Evolutionary conservation across 805 yeast species (phyloP).

Genomic region (Myxozyma udenii): DNA sequence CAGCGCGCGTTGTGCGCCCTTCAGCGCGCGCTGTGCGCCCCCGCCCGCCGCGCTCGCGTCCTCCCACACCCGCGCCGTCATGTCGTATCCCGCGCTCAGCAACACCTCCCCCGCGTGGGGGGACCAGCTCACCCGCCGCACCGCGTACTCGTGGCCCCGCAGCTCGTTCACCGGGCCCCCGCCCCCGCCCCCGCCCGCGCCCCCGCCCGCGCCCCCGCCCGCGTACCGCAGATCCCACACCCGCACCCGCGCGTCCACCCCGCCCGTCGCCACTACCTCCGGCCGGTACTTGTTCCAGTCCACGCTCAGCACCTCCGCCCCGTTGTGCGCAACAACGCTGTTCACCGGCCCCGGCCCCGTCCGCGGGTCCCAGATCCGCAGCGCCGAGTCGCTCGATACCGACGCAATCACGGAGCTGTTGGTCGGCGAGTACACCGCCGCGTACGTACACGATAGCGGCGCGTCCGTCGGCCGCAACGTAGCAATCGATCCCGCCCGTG

Average conservation of each 20-base stretch:
- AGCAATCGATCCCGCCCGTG: slow-evolving; percentile 57
- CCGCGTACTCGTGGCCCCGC: slow-evolving; percentile 85
- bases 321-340: slow-evolving; percentile 70
- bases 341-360: slow-evolving; percentile 55
- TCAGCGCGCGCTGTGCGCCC: slow-evolving; percentile 47
- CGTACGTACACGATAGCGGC: slow-evolving; percentile 31
- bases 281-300: slow-evolving; percentile 92
- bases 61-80: slow-evolving; percentile 85
- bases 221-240: slow-evolving; percentile 83
- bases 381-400: slow-evolving; percentile 69
- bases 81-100: slow-evolving; percentile 80
- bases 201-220: slow-evolving; percentile 17
- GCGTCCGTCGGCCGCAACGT: slow-evolving; percentile 40
- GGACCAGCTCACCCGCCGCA: slow-evolving; percentile 79
- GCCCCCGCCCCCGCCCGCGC: slow-evolving; percentile 38
- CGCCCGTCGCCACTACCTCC: slow-evolving; percentile 76
- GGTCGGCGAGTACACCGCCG: slow-evolving; percentile 54
- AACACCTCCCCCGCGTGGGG: slow-evolving; percentile 76
- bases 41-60: slow-evolving; percentile 62
- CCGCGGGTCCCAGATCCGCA: slow-evolving; percentile 81
- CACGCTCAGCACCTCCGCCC: slow-evolving; percentile 72
- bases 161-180: slow-evolving; percentile 68
- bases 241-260: slow-evolving; percentile 82
- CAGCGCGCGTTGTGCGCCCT: slow-evolving; percentile 53
- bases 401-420: slow-evolving; percentile 65